Percentiles rank a stretch among this genome's conserved stretches.
Evolutionary conservation across 1,139 yeast genomes (phyloP).

Genomic region (Nematodospora anomalae): DNA sequence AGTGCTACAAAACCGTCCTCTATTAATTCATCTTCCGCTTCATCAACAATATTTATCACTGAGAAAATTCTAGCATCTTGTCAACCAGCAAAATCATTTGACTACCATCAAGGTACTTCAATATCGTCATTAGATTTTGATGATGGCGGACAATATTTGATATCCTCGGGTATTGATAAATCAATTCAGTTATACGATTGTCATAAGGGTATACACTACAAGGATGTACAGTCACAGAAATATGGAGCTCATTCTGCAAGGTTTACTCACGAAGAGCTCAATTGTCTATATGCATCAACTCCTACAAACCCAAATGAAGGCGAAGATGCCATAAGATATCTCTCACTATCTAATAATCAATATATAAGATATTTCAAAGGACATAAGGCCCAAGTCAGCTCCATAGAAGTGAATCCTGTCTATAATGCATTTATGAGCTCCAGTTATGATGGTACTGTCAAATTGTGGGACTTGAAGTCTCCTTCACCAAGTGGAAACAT

Average conservation of each 20-base stretch:
- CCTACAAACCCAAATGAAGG: slow-evolving; percentile 38
- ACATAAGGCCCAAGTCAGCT: slow-evolving; percentile 72
- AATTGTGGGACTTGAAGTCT: slow-evolving; percentile 81
- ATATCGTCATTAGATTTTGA: slow-evolving; percentile 85
- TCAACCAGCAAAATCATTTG: slow-evolving; percentile 58
- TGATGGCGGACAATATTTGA: slow-evolving; percentile 75
- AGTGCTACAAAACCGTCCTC: slow-evolving; percentile 5
- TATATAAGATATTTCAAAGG: slow-evolving; percentile 86
- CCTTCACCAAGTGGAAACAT: slow-evolving; percentile 63
- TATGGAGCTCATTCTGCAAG: slow-evolving; percentile 89
- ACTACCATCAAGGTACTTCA: slow-evolving; percentile 55
- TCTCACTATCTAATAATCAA: slow-evolving; percentile 75
- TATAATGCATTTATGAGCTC: slow-evolving; percentile 68
- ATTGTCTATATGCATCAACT: slow-evolving; percentile 84
- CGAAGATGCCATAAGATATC: slow-evolving; percentile 71
- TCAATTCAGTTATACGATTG: slow-evolving; percentile 82
- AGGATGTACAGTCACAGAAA: slow-evolving; percentile 77
- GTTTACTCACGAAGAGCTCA: slow-evolving; percentile 74
- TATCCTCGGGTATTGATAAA: slow-evolving; percentile 81
- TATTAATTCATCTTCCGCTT: not conserved
- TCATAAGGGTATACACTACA: slow-evolving; percentile 62
- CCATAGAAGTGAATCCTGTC: slow-evolving; percentile 73
- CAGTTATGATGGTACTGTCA: slow-evolving; percentile 74
- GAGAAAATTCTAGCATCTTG: slow-evolving; percentile 48
- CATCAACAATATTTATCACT: slow-evolving; percentile 31